A percentile compares a stretch with the other conserved stretches of the same genome.
phyloP scores from a whole-genome alignment of 202 grass and related monocot genomes.

The Saccharum hybrid region DNA sequence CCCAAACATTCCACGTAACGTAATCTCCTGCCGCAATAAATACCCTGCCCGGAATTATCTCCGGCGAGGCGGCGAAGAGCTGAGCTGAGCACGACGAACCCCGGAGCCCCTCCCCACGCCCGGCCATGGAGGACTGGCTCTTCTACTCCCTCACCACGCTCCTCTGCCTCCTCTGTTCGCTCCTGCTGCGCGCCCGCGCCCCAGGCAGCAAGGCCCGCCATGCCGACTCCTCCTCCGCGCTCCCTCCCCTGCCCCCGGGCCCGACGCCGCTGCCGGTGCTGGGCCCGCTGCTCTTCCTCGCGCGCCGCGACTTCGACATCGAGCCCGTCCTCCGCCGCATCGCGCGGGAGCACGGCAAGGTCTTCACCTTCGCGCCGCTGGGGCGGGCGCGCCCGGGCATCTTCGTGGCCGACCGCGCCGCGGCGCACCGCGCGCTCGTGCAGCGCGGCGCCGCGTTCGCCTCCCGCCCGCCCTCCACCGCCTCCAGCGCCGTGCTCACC shows the following conservation, averaged over 20 bases:
- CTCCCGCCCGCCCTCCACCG: slow-evolving; percentile 40
- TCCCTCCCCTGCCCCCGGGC: slow-evolving; percentile 40
- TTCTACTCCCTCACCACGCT: slow-evolving; percentile 61
- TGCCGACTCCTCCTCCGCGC: neutral
- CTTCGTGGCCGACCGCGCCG: slow-evolving; percentile 50
- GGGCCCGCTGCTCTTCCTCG: slow-evolving; percentile 44
- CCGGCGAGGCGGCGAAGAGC: neutral
- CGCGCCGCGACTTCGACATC: slow-evolving; percentile 52
- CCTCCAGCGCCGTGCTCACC: slow-evolving; percentile 40
- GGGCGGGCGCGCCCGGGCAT: slow-evolving; percentile 31
- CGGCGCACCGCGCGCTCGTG: slow-evolving; percentile 57
- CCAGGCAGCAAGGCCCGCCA: neutral
- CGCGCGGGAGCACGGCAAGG: slow-evolving; percentile 47
- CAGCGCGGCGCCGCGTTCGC: slow-evolving; percentile 60
- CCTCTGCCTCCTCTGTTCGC: slow-evolving; percentile 47
- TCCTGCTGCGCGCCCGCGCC: slow-evolving; percentile 38
- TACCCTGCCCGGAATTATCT: neutral
- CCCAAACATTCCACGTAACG: slow-evolving; percentile 8
- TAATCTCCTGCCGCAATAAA: slow-evolving; percentile 34
- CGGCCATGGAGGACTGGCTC: slow-evolving; percentile 74
- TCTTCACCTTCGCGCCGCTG: slow-evolving; percentile 53
- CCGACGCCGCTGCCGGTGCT: slow-evolving; percentile 52
- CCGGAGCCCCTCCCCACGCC: neutral
- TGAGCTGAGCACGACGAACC: neutral
- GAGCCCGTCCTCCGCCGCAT: slow-evolving; percentile 47